Evolutionary conservation across 1,284 basidiomycete species (phyloP).

Genomic region (Blastosporella zonata): DNA sequence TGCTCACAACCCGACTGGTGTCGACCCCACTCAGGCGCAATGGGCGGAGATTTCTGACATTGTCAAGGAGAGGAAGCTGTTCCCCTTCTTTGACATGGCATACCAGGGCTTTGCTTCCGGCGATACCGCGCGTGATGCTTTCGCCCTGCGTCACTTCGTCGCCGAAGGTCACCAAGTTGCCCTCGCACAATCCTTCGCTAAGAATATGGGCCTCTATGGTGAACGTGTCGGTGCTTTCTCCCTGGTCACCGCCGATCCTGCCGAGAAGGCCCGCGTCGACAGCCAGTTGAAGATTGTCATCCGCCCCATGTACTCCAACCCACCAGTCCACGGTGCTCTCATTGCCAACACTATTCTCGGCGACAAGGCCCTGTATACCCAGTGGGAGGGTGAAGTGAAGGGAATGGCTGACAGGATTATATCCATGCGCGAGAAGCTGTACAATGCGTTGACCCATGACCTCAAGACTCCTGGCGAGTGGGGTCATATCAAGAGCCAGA

Average conservation of each 20-base stretch:
- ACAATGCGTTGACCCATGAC: conserved; percentile 75
- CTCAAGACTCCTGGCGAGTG: conserved; percentile 92
- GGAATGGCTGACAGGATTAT: conserved; percentile 97
- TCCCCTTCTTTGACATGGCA: conserved; percentile 97
- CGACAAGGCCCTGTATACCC: conserved; percentile 71
- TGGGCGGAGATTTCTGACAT: conserved; percentile 92
- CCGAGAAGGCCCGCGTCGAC: conserved; percentile 87
- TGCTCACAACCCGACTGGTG: conserved; percentile 97
- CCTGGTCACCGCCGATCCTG: conserved; percentile 67
- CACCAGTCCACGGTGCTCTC: conserved; percentile 92
- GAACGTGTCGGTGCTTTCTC: conserved; percentile 97
- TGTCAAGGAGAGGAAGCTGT: conserved; percentile 82
- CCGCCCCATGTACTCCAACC: conserved; percentile 98
- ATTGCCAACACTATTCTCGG: conserved; percentile 86
- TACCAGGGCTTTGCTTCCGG: conserved; percentile 97
- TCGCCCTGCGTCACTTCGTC: conserved; percentile 94
- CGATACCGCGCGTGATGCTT: conserved; percentile 86
- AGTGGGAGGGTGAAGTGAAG: conserved; percentile 93
- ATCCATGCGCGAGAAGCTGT: conserved; percentile 87
- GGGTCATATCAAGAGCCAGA: conserved; percentile 96
- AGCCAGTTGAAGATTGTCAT: conserved; percentile 96
- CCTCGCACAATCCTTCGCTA: conserved; percentile 93
- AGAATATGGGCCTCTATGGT: conserved; percentile 99
- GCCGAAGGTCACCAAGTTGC: conserved; percentile 84
- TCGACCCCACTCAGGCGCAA: conserved; percentile 92